Conservation (phyloP, 352 stramenopile species). For the Phytopythium cucurbitacearum region DNA sequence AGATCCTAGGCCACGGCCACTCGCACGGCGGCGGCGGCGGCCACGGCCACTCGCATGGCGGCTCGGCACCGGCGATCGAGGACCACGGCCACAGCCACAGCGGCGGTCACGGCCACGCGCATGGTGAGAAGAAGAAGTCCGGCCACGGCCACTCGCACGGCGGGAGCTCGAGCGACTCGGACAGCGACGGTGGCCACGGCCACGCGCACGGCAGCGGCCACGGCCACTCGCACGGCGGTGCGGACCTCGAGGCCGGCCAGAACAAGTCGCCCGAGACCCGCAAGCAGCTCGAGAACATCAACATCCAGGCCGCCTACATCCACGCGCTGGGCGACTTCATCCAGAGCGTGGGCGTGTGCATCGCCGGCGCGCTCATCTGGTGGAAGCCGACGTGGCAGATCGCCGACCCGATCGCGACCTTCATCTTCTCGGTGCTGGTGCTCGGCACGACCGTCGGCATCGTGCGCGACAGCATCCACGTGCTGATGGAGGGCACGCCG, state of each 20-base stretch:
- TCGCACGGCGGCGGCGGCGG: slow-evolving; percentile 43
- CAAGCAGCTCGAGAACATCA: slow-evolving; percentile 89
- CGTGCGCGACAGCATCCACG: slow-evolving; percentile 86
- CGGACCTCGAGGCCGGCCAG: slow-evolving; percentile 15
- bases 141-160: slow-evolving; percentile 24
- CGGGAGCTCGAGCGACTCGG: no score
- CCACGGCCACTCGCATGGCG: slow-evolving; percentile 33
- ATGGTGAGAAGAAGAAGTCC: slow-evolving; percentile 15
- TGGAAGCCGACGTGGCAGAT: slow-evolving; percentile 95
- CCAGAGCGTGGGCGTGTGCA: slow-evolving; percentile 94
- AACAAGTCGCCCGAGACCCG: slow-evolving; percentile 14
- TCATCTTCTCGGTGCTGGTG: slow-evolving; percentile 96
- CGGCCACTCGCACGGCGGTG: slow-evolving; percentile 25
- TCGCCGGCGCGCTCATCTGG: slow-evolving; percentile 96
- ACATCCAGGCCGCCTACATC: slow-evolving; percentile 95
- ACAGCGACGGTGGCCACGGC: slow-evolving; percentile 4
- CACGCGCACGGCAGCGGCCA: slow-evolving; percentile 11
- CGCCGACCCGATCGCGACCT: slow-evolving; percentile 95
- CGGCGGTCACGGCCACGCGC: slow-evolving; percentile 18
- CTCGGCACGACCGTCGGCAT: slow-evolving; percentile 92
- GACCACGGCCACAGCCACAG: slow-evolving; percentile 15
- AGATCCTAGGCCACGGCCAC: slow-evolving; percentile 88
- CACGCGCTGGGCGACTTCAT: slow-evolving; percentile 97
- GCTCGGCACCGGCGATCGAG: background rate
- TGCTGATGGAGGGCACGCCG: slow-evolving; percentile 96